Evolutionary conservation across 1,284 basidiomycete species (phyloP).

Genomic region (Phlebopus sp.): DNA sequence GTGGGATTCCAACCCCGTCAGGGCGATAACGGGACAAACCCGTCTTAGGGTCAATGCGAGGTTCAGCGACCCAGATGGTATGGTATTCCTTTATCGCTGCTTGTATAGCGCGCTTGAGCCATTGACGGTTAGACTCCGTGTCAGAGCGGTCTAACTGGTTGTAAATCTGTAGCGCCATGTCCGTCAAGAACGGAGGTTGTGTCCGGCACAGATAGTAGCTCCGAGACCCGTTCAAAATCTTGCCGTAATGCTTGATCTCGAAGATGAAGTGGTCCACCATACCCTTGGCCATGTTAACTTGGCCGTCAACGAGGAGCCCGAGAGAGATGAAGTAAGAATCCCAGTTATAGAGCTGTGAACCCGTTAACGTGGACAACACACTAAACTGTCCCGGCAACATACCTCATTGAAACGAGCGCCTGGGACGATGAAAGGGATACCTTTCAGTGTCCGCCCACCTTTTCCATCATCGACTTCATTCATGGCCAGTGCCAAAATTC

Average conservation of each 20-base stretch:
- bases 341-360: constrained; percentile 78
- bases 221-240: constrained; percentile 77
- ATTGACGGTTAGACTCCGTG: constrained; percentile 78
- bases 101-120: constrained; percentile 93
- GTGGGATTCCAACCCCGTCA: constrained; percentile 93
- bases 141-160: constrained; percentile 90
- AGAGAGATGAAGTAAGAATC: constrained; percentile 94
- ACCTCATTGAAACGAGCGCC: constrained; percentile 98
- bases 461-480: constrained; percentile 81
- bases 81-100: constrained; percentile 99
- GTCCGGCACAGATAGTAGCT: constrained; percentile 93
- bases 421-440: constrained; percentile 95
- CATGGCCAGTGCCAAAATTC: constrained; percentile 95
- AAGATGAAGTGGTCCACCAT: constrained; percentile 99
- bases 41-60: constrained; percentile 89
- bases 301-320: constrained; percentile 92
- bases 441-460: constrained; percentile 80
- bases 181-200: constrained; percentile 97
- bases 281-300: constrained; percentile 90
- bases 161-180: constrained; percentile 97
- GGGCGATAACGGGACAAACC: constrained; percentile 94
- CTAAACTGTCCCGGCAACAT: constrained; percentile 21
- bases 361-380: constrained; percentile 10
- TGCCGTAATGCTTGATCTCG: constrained; percentile 97
- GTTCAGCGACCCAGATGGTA: constrained; percentile 93